Evolutionary conservation across 306 rosid species (phyloP).

Genomic region (Potentilla sterilis): DNA sequence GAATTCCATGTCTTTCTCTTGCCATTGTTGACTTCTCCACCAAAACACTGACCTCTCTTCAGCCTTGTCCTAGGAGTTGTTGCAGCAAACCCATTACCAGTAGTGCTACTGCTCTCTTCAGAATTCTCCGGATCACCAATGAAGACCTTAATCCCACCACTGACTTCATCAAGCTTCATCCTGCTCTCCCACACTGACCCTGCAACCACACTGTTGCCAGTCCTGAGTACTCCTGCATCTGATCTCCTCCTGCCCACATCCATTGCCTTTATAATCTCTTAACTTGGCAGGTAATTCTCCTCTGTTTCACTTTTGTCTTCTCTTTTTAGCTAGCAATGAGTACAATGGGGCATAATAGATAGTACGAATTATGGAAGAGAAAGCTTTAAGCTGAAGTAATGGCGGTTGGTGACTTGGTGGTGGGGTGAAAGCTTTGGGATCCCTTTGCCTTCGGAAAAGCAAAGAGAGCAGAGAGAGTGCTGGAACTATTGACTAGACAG

Average conservation of each 20-base stretch:
- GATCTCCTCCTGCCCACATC: slow-evolving; percentile 48
- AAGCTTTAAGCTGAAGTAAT: slow-evolving; percentile 59
- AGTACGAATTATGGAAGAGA: slow-evolving; percentile 29
- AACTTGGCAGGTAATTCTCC: not conserved
- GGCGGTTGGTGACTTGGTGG: slow-evolving; percentile 50
- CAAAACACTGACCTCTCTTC: slow-evolving; percentile 36
- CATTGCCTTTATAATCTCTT: slow-evolving; percentile 27
- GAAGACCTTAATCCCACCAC: slow-evolving; percentile 75
- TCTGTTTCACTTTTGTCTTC: not conserved
- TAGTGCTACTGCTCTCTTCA: slow-evolving; percentile 24
- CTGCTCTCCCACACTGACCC: slow-evolving; percentile 93
- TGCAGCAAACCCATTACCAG: slow-evolving; percentile 6
- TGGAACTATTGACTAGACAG: slow-evolving; percentile 12
- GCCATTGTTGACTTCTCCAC: slow-evolving; percentile 28
- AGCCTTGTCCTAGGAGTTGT: slow-evolving; percentile 15
- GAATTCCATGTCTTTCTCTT: slow-evolving; percentile 76
- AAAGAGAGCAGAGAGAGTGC: slow-evolving; percentile 10
- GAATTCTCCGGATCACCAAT: slow-evolving; percentile 43
- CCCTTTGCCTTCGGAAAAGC: slow-evolving; percentile 51
- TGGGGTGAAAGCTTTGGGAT: slow-evolving; percentile 54
- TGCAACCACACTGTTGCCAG: slow-evolving; percentile 41
- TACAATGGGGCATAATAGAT: slow-evolving; percentile 31
- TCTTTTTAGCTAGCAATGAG: slow-evolving; percentile 13
- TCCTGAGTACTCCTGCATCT: slow-evolving; percentile 9
- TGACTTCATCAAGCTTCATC: slow-evolving; percentile 71